These are phyloP conservation scores for Naegleria fowleri DNA, from an alignment of 208 protist species.

Conservation along the genomic window DNA sequence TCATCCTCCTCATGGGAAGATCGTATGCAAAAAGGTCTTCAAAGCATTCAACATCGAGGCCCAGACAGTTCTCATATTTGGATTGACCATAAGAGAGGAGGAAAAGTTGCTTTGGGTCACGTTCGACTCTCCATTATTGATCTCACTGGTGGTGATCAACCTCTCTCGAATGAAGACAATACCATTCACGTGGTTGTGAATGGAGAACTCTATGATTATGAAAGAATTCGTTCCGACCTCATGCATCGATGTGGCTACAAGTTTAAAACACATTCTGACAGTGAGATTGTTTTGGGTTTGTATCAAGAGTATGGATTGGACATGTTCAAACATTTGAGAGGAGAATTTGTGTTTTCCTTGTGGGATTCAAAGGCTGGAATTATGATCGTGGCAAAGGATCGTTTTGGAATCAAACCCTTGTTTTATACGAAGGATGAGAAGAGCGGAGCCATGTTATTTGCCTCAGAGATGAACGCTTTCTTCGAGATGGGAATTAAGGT, in stretches of 20 bases:
- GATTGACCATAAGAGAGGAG: not conserved
- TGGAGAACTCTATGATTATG: slow-evolving; percentile 85
- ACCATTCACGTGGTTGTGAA: slow-evolving; percentile 62
- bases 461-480: slow-evolving; percentile 19
- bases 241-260: not conserved
- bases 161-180: slow-evolving; percentile 46
- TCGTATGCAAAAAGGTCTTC: too few species aligned
- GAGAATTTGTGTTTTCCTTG: not conserved
- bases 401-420: not conserved
- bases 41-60: not conserved
- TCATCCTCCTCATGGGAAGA: too few species aligned
- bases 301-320: not conserved
- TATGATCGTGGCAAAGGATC: not conserved
- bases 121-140: slow-evolving; percentile 64
- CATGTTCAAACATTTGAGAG: not conserved
- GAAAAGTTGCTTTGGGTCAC: slow-evolving; percentile 43
- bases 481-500: not conserved
- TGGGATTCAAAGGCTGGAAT: not conserved
- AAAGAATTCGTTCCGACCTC: not conserved
- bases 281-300: not conserved
- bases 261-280: not conserved
- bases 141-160: slow-evolving; percentile 56
- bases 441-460: not conserved
- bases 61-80: not conserved
- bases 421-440: not conserved